Percentiles rank a stretch among this genome's conserved stretches.
Evolutionary conservation across 2,329 filamentous ascomycete species (phyloP).

Genomic region (Pestalotiopsis sp.): DNA sequence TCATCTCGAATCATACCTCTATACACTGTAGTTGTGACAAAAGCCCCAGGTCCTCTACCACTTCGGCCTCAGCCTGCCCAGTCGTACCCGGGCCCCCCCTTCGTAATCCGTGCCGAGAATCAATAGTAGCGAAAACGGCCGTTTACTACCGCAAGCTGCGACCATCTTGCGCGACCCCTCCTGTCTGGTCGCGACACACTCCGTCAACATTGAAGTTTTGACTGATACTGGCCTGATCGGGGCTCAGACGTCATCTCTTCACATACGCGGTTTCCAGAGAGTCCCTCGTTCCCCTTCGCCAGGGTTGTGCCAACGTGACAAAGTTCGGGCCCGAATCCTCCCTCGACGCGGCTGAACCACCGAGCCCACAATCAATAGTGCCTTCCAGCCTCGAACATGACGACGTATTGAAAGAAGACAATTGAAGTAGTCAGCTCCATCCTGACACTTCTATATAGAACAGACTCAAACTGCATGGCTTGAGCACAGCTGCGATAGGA

Average conservation of each 20-base stretch:
- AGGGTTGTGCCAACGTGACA: background rate
- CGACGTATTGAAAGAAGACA: background rate
- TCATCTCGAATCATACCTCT: background rate
- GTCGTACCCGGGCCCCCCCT: background rate
- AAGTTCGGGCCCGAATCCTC: background rate
- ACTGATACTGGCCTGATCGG: background rate
- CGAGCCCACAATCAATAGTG: background rate
- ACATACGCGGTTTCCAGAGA: background rate
- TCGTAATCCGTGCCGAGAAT: background rate
- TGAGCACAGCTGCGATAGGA: constrained; percentile 1
- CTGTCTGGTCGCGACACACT: constrained; percentile 5
- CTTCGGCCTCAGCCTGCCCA: background rate
- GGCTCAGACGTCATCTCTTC: background rate
- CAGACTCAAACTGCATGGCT: background rate
- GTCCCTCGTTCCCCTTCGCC: background rate
- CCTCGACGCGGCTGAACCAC: background rate
- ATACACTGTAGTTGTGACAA: background rate
- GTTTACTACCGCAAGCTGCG: background rate
- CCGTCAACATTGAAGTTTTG: background rate
- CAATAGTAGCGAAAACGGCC: background rate
- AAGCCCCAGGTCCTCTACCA: background rate
- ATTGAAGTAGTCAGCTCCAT: background rate
- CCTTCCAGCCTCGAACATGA: constrained; percentile 4
- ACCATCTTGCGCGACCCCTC: constrained; percentile 7
- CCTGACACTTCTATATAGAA: background rate